These are phyloP conservation scores for Magnusiomyces paraingens DNA, from an alignment of 1,139 yeast species.

Conservation along the genomic window DNA sequence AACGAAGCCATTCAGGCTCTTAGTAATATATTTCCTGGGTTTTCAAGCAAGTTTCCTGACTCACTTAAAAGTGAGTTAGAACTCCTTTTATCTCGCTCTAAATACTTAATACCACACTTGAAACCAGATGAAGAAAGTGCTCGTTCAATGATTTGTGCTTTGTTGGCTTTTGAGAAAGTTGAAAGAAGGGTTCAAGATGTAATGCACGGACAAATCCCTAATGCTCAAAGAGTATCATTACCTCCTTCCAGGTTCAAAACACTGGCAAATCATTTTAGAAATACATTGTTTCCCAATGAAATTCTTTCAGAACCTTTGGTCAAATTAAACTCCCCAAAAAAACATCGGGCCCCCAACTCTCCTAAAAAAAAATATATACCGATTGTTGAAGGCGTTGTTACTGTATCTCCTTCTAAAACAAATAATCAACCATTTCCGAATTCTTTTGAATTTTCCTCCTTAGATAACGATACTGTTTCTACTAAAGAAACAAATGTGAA, in stretches of 20 bases:
- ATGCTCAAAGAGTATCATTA: constrained; percentile 25
- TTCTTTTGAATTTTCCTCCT: not conserved
- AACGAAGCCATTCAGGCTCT: not conserved
- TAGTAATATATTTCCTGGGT: not conserved
- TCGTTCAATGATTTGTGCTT: constrained; percentile 28
- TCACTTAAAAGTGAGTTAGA: not conserved
- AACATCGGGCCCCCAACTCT: constrained; percentile 5
- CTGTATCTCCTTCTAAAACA: constrained; percentile 7
- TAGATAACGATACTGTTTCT: not conserved
- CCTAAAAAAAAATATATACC: constrained; percentile 9
- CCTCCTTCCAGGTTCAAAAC: constrained; percentile 26
- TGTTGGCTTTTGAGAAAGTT: constrained; percentile 29
- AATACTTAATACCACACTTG: constrained; percentile 18
- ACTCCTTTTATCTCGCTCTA: constrained; percentile 19
- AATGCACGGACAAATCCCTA: constrained; percentile 19
- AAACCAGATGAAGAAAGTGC: constrained; percentile 32
- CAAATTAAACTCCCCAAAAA: constrained; percentile 11
- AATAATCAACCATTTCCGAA: not conserved
- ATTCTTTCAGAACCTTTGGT: constrained; percentile 1
- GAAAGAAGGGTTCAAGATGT: constrained; percentile 15
- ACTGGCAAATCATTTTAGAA: constrained; percentile 25
- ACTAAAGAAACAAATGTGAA: not conserved
- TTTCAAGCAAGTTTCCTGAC: not conserved
- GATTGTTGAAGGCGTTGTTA: constrained; percentile 12
- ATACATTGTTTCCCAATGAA: constrained; percentile 7